Evolutionary conservation across 768 basidiomycete species (phyloP).

Genomic region (Pholiota conissans): DNA sequence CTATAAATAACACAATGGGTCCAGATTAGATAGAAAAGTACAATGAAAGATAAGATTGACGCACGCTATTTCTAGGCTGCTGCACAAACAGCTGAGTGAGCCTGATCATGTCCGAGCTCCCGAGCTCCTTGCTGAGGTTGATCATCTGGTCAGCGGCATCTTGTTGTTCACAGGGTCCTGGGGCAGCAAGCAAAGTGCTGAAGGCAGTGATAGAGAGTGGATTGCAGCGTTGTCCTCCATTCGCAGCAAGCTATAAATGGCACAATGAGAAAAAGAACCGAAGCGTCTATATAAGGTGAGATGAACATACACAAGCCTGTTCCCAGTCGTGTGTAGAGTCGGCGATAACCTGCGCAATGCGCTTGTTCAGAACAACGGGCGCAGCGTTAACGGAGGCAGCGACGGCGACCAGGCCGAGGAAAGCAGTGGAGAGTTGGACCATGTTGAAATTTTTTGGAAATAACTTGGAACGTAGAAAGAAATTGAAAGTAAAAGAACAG

Average conservation of each 20-base stretch:
- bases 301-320: slow-evolving; percentile 48
- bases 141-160: slow-evolving; percentile 55
- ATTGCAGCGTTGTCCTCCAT: slow-evolving; percentile 59
- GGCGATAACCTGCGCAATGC: slow-evolving; percentile 48
- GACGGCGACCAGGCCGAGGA: slow-evolving; percentile 31
- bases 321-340: slow-evolving; percentile 52
- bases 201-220: slow-evolving; percentile 55
- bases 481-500: slow-evolving; percentile 7
- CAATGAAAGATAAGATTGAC: slow-evolving; percentile 21
- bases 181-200: slow-evolving; percentile 56
- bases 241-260: slow-evolving; percentile 45
- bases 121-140: slow-evolving; percentile 41
- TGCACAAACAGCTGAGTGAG: slow-evolving; percentile 50
- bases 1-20: slow-evolving; percentile 21
- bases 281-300: neutral
- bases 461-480: slow-evolving; percentile 12
- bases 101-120: slow-evolving; percentile 42
- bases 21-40: slow-evolving; percentile 20
- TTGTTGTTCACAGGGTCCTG: slow-evolving; percentile 56
- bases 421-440: slow-evolving; percentile 26
- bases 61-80: slow-evolving; percentile 51
- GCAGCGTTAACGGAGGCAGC: slow-evolving; percentile 32
- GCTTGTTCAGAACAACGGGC: slow-evolving; percentile 38
- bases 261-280: neutral
- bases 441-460: slow-evolving; percentile 17